Percentiles rank a stretch among this genome's conserved stretches.
Conservation (phyloP, 2,329 filamentous ascomycete species). For the Monilinia polystroma region DNA sequence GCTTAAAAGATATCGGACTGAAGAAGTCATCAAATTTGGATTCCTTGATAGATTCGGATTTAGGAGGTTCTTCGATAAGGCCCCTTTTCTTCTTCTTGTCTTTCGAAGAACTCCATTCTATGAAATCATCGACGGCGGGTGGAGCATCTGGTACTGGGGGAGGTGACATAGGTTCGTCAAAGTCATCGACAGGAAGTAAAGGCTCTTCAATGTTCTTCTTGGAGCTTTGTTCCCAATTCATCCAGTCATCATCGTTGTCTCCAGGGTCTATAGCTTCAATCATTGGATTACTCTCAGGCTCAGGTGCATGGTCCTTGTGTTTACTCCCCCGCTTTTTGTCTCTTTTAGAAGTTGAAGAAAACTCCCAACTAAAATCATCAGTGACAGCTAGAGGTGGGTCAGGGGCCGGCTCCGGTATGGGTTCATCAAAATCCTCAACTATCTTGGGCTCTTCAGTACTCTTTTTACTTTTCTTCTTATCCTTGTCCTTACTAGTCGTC, state of each 20-base stretch:
- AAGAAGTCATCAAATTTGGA: constrained; percentile 45
- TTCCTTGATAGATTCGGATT: constrained; percentile 48
- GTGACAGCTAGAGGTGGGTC: constrained; percentile 36
- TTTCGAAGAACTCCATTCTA: constrained; percentile 37
- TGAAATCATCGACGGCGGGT: constrained; percentile 39
- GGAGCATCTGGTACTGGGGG: constrained; percentile 39
- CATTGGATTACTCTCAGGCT: constrained; percentile 30
- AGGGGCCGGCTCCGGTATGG: constrained; percentile 32
- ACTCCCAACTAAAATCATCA: constrained; percentile 26
- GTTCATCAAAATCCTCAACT: constrained; percentile 16
- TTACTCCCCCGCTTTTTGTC: constrained; percentile 46
- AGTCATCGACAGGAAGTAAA: constrained; percentile 36
- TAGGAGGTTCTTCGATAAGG: constrained; percentile 46
- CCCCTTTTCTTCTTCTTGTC: constrained; percentile 53
- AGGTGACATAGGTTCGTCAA: constrained; percentile 41
- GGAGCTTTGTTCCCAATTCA: constrained; percentile 35
- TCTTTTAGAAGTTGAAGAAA: constrained; percentile 40
- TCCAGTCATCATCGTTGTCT: constrained; percentile 35
- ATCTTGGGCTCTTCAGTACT: constrained; percentile 26
- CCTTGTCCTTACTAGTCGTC: constrained; percentile 39
- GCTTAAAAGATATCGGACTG: constrained; percentile 36
- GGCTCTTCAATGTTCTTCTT: constrained; percentile 36
- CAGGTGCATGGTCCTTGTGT: constrained; percentile 29
- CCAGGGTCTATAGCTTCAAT: constrained; percentile 33
- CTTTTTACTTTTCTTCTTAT: constrained; percentile 46